Conservation (phyloP, 2,329 filamentous ascomycete species). For the Magnaporthiopsis rhizophila region DNA sequence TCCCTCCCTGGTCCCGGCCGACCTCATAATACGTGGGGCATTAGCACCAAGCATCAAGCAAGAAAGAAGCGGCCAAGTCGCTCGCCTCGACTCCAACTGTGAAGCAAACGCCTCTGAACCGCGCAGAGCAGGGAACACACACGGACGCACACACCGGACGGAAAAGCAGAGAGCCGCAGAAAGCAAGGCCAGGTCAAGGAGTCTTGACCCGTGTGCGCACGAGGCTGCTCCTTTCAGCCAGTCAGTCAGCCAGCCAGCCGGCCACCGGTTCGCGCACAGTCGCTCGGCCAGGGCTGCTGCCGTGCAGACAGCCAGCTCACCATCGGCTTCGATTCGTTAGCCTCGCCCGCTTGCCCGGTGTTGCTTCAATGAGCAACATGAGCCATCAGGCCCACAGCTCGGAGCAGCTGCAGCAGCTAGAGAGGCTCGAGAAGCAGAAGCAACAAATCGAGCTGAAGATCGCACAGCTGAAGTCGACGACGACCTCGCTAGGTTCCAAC, state of each 20-base stretch:
- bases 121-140: neutral
- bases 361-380: neutral
- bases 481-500: slow-evolving; percentile 1
- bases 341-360: neutral
- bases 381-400: neutral
- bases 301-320: neutral
- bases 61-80: neutral
- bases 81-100: neutral
- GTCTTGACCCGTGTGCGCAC: neutral
- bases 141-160: neutral
- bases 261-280: neutral
- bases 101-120: neutral
- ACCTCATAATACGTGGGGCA: neutral
- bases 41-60: neutral
- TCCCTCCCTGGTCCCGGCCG: neutral
- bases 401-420: slow-evolving; percentile 4
- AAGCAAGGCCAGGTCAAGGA: neutral
- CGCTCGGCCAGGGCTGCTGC: neutral
- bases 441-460: slow-evolving; percentile 5
- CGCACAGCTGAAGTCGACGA: slow-evolving; percentile 3
- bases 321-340: neutral
- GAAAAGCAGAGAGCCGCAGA: neutral
- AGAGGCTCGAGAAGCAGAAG: slow-evolving; percentile 4
- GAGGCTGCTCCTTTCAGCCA: neutral
- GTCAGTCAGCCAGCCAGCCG: neutral